Base-by-base conservation (phyloP, 257 asterid genomes). In the Scutellaria galericulata region DNA sequence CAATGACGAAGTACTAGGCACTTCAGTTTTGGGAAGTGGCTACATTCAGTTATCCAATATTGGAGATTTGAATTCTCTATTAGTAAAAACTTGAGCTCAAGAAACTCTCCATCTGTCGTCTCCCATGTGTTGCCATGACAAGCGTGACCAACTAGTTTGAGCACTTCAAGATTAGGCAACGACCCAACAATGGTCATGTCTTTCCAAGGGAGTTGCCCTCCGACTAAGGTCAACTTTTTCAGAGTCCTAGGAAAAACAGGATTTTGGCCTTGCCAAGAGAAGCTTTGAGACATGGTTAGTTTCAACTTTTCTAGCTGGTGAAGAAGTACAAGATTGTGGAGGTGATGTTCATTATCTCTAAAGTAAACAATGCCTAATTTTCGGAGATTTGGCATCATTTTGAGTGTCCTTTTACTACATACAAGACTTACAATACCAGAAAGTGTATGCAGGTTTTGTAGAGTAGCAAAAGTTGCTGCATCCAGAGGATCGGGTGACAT, bases 131-230 rank as follows among this genome's bases (percentile, higher is more conserved):
- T 8, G 2, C 66, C 74, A 13, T 0, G 3, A 39, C 48, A 71
- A 1, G 59, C 68, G 0, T 45, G 2, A 1, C 13, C 5, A 4
- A 0, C 7, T 1, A 71, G 60, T 31, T 71, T 58, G 15, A 71
- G 75, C 51, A 71, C 68, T 71, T 47, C 39, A 46, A 71, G 68
- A 9, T 59, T 71, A 71, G 68, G 68, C 58, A 71, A 47, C 4
- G 51, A 71, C 46, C 75, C 75, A 22, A 71, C 6, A 27, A 58
- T 45, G 2, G 6, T 5, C 67, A 70, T 45, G 15, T 70, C 31
- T 45, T 15, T 2, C 75, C 75, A 70, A 13, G 75, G 39, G 9
- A 57, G n/a, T 1, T 13, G 4, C 13, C 75, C 58, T 5, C 75
- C 75, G 1, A 1, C 47, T 14, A 70, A 46, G 13, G 59, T 57